phyloP scores from a whole-genome alignment of 441 rosid species.

The Pelargonium fulgidum region DNA sequence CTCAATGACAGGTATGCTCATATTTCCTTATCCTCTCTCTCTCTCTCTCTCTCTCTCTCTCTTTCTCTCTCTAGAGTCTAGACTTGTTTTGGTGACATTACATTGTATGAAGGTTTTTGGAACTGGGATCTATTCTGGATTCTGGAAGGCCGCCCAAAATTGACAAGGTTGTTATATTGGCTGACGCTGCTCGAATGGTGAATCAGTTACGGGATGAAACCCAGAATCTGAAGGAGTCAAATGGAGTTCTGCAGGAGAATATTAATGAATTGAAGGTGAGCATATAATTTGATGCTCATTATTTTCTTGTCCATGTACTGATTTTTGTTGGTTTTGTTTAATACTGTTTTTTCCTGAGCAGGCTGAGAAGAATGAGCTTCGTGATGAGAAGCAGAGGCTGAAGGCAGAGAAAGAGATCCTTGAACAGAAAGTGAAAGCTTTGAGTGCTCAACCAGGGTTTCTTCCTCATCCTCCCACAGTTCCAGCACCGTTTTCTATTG shows the following conservation, averaged over 20 bases:
- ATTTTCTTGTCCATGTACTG: not conserved
- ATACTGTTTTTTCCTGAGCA: constrained; percentile 21
- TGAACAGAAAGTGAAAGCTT: constrained; percentile 64
- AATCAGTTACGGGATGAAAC: constrained; percentile 78
- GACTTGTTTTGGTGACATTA: constrained; percentile 2
- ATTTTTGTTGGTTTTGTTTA: not conserved
- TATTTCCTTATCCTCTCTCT: constrained; percentile 9
- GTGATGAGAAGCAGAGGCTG: constrained; percentile 93
- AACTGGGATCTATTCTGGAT: constrained; percentile 75
- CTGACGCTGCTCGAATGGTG: constrained; percentile 86
- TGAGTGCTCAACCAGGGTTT: constrained; percentile 69
- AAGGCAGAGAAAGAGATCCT: constrained; percentile 89
- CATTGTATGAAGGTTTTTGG: constrained; percentile 59
- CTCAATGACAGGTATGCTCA: constrained; percentile 75
- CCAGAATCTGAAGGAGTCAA: constrained; percentile 83
- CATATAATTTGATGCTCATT: not conserved
- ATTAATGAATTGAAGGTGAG: constrained; percentile 83
- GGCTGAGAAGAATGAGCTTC: constrained; percentile 94
- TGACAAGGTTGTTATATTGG: constrained; percentile 82
- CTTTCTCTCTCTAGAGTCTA: too few relatives aligned
- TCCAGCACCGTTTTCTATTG: constrained; percentile 71
- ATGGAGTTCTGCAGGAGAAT: constrained; percentile 77
- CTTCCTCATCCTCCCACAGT: constrained; percentile 65
- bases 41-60: not conserved
- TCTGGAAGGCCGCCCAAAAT: constrained; percentile 93